Percentiles rank a stretch among this genome's conserved stretches.
phyloP scores from a whole-genome alignment of 371 early-diverging fungal genomes.

The Syncephalis plumigaleata region DNA sequence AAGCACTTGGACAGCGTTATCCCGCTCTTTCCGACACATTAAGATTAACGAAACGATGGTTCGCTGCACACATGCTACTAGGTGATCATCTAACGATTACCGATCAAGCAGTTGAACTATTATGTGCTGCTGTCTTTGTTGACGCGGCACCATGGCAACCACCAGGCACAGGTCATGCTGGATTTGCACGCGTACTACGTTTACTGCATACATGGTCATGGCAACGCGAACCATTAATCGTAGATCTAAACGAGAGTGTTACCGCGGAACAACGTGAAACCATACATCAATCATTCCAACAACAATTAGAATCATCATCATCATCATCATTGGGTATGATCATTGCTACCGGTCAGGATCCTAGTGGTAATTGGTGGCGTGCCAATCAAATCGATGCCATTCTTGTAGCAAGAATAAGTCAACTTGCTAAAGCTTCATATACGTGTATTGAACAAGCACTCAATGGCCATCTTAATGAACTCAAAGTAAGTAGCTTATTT shows the following conservation, averaged over 20 bases:
- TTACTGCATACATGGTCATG: constrained; percentile 57
- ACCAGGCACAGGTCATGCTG: constrained; percentile 38
- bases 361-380: constrained; percentile 34
- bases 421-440: constrained; percentile 42
- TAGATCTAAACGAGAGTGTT: constrained; percentile 44
- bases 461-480: neutral
- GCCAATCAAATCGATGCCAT: constrained; percentile 24
- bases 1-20: constrained; percentile 44
- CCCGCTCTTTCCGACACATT: constrained; percentile 50
- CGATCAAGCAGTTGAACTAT: constrained; percentile 38
- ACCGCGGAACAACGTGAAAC: constrained; percentile 22
- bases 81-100: constrained; percentile 28
- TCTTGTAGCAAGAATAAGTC: constrained; percentile 33
- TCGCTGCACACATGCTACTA: constrained; percentile 48
- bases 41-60: constrained; percentile 76
- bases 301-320: constrained; percentile 11
- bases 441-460: constrained; percentile 10
- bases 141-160: constrained; percentile 39
- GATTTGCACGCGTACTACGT: constrained; percentile 53
- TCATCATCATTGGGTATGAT: constrained; percentile 32
- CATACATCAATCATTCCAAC: constrained; percentile 6
- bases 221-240: constrained; percentile 50
- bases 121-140: constrained; percentile 40
- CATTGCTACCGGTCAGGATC: constrained; percentile 42
- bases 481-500: neutral